These are phyloP conservation scores for Malus orientalis DNA, from an alignment of 306 rosid genomes.

Conservation along the genomic window DNA sequence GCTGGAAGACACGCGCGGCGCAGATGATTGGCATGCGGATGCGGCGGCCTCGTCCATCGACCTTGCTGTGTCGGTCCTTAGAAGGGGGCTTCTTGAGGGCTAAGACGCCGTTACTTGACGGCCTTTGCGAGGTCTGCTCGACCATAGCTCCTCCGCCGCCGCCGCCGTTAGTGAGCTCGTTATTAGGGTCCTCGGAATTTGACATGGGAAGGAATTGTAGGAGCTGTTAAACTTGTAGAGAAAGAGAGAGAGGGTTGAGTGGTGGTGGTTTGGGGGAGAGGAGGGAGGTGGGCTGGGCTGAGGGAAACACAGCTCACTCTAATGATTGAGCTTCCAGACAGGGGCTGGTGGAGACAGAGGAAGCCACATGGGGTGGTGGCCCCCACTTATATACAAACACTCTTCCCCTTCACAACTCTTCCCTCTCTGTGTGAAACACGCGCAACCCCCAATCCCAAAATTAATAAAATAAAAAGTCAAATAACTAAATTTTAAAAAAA, in stretches of 20 bases:
- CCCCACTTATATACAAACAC: constrained; percentile 12
- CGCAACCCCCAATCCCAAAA: neutral
- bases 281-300: constrained; percentile 18
- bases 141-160: constrained; percentile 10
- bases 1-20: constrained; percentile 96
- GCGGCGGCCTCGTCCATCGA: constrained; percentile 91
- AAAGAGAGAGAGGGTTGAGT: neutral
- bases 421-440: constrained; percentile 8
- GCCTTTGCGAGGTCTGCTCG: neutral
- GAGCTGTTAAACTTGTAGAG: neutral
- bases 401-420: constrained; percentile 34
- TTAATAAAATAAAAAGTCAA: neutral
- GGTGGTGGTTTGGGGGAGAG: neutral
- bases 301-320: constrained; percentile 29
- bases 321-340: constrained; percentile 86
- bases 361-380: constrained; percentile 95
- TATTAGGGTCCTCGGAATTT: constrained; percentile 56
- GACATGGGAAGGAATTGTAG: constrained; percentile 40
- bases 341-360: constrained; percentile 99
- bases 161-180: constrained; percentile 40
- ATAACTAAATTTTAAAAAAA: too few relatives aligned
- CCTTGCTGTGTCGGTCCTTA: constrained; percentile 96
- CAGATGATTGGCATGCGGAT: constrained; percentile 97
- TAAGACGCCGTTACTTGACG: constrained; percentile 28
- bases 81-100: constrained; percentile 77